These are phyloP conservation scores for Hymenoscyphus repandus DNA, from an alignment of 2,329 filamentous ascomycete species.

Conservation along the genomic window DNA sequence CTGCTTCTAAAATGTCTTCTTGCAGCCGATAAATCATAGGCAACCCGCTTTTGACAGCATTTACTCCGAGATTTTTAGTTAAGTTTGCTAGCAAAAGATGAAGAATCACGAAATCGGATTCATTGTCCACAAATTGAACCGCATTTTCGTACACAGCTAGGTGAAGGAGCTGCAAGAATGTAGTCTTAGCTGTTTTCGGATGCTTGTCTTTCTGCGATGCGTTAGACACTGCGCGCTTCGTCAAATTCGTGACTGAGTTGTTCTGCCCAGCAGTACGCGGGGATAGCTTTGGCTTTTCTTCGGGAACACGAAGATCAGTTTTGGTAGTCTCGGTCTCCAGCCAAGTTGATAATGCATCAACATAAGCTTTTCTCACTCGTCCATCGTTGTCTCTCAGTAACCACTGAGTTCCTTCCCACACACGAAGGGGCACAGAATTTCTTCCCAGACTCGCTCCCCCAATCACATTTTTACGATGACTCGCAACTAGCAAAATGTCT, in stretches of 20 bases:
- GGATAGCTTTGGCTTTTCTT: slow-evolving; percentile 45
- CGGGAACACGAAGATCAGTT: slow-evolving; percentile 56
- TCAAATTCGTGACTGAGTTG: slow-evolving; percentile 25
- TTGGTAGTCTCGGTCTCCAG: slow-evolving; percentile 71
- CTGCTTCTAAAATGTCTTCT: slow-evolving; percentile 68
- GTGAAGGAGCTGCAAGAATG: slow-evolving; percentile 77
- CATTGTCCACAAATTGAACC: slow-evolving; percentile 64
- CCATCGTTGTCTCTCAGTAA: slow-evolving; percentile 75
- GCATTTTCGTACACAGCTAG: slow-evolving; percentile 86
- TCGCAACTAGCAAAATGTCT: slow-evolving; percentile 76
- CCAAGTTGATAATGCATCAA: slow-evolving; percentile 80
- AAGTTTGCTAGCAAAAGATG: slow-evolving; percentile 72
- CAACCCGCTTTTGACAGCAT: slow-evolving; percentile 70
- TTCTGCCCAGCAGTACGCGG: slow-evolving; percentile 27
- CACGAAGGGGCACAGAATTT: slow-evolving; percentile 69
- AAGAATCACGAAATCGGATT: slow-evolving; percentile 69
- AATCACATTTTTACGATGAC: slow-evolving; percentile 54
- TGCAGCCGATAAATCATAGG: slow-evolving; percentile 88
- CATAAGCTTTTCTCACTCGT: slow-evolving; percentile 77
- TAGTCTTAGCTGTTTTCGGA: slow-evolving; percentile 18
- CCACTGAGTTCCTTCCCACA: slow-evolving; percentile 98
- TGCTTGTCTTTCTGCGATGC: slow-evolving; percentile 44
- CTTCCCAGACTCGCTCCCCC: slow-evolving; percentile 63
- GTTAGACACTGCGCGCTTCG: slow-evolving; percentile 61
- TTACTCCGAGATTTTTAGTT: slow-evolving; percentile 74